A percentile compares a stretch with the other conserved stretches of the same genome.
These are phyloP conservation scores for Monsonia emarginata DNA, from an alignment of 441 rosid genomes.

Conservation along the genomic window DNA sequence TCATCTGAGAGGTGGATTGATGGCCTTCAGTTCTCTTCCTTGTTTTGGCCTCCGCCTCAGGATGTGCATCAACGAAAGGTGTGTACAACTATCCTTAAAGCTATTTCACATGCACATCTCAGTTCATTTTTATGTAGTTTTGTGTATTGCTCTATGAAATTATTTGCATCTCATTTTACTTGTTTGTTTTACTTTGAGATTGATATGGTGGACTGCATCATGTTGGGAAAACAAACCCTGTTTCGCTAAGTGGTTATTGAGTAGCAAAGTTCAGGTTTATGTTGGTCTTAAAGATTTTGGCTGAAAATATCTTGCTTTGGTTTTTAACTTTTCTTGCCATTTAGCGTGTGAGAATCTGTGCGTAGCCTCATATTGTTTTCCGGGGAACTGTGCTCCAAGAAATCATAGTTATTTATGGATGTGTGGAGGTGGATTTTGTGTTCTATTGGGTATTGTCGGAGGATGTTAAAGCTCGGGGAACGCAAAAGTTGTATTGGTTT, in stretches of 20 bases:
- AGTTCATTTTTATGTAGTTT: not conserved
- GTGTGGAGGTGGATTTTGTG: too few species aligned
- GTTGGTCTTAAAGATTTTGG: not conserved
- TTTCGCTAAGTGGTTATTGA: not conserved
- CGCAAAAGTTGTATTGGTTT: too few species aligned
- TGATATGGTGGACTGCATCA: not conserved
- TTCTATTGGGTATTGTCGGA: too few species aligned
- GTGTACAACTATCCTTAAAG: not conserved
- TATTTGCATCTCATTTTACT: not conserved
- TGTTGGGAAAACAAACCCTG: not conserved
- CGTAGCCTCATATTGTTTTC: too few species aligned
- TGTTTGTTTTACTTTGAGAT: not conserved
- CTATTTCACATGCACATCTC: not conserved
- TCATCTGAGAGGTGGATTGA: constrained; percentile 88
- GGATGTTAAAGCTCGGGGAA: too few species aligned
- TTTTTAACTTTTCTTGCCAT: not conserved
- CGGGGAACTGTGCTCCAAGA: too few species aligned
- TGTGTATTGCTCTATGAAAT: not conserved
- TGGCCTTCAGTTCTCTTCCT: constrained; percentile 77
- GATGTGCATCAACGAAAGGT: constrained; percentile 81
- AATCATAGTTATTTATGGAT: too few species aligned
- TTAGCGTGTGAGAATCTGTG: too few species aligned
- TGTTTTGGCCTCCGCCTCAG: constrained; percentile 81
- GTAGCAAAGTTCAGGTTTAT: not conserved
- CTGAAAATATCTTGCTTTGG: not conserved